Percentiles rank a stretch among this genome's conserved stretches.
phyloP scores from a whole-genome alignment of 306 rosid species.

The Pachyrhizus erosus region DNA sequence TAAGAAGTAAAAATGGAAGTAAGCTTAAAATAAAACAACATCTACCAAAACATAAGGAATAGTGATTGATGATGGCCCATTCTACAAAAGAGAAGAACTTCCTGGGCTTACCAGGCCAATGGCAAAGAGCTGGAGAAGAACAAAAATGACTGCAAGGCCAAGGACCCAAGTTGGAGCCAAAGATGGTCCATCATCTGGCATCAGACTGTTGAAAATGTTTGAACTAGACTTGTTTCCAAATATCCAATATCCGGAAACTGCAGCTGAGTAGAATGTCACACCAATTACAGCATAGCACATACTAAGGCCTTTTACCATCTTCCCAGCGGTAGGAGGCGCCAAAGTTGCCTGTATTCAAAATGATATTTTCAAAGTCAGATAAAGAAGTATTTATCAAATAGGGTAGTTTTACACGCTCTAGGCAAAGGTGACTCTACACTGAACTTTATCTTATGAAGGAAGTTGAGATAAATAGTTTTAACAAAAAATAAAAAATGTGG shows the following conservation, averaged over 20 bases:
- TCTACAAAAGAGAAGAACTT: background rate
- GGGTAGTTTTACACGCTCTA: background rate
- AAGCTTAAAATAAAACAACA: background rate
- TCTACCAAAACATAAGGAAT: background rate
- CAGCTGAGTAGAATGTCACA: constrained; percentile 69
- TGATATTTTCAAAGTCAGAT: background rate
- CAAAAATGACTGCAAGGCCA: constrained; percentile 65
- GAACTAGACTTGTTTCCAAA: constrained; percentile 72
- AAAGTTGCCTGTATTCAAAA: constrained; percentile 69
- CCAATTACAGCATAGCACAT: constrained; percentile 77
- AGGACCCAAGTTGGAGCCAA: constrained; percentile 81
- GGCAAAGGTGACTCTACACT: background rate
- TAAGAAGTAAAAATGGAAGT: background rate
- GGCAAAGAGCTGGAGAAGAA: constrained; percentile 83
- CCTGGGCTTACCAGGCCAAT: constrained; percentile 65
- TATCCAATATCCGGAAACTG: constrained; percentile 71
- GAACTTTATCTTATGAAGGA: background rate
- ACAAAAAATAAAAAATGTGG: background rate
- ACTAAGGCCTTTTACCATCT: constrained; percentile 77
- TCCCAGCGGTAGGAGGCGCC: constrained; percentile 80
- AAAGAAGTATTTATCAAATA: background rate
- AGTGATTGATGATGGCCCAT: background rate
- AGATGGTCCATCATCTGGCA: constrained; percentile 71
- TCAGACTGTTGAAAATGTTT: constrained; percentile 63
- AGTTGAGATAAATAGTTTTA: background rate